Conservation (phyloP, 2,329 filamentous ascomycete genomes). For the Monosporascus sp. region DNA sequence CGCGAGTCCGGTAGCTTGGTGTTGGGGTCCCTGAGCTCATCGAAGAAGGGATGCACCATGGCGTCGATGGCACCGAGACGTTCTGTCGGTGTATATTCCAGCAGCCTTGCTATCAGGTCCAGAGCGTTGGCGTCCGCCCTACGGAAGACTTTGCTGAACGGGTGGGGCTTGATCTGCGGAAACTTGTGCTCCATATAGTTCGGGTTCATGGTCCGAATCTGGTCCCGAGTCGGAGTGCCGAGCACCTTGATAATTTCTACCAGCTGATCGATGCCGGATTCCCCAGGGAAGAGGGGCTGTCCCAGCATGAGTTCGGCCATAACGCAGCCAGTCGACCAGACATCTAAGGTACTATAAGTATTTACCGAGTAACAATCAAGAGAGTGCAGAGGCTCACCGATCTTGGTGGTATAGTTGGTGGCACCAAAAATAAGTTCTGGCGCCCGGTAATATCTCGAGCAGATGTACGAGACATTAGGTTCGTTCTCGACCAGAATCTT, state of each 20-base stretch:
- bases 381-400: conserved; percentile 60
- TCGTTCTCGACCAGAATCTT: conserved; percentile 99
- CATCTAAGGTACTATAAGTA: conserved; percentile 54
- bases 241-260: conserved; percentile 99
- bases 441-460: conserved; percentile 96
- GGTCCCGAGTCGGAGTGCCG: conserved; percentile 91
- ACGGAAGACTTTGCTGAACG: conserved; percentile 98
- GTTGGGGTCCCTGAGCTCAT: conserved; percentile 86
- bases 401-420: conserved; percentile 99
- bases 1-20: conserved; percentile 92
- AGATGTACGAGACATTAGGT: conserved; percentile 99
- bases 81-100: conserved; percentile 97
- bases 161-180: conserved; percentile 98
- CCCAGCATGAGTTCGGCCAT: conserved; percentile 99
- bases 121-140: conserved; percentile 92
- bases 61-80: conserved; percentile 89
- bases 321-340: conserved; percentile 98
- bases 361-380: neutral
- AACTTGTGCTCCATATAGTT: conserved; percentile 99
- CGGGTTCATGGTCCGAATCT: conserved; percentile 99
- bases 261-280: conserved; percentile 96
- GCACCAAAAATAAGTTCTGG: conserved; percentile 98
- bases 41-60: conserved; percentile 98
- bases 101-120: conserved; percentile 84
- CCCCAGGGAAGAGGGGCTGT: conserved; percentile 93